A percentile compares a stretch with the other conserved stretches of the same genome.
phyloP scores from a whole-genome alignment of 164 flowering plant species.

The Litsea cubeba region DNA sequence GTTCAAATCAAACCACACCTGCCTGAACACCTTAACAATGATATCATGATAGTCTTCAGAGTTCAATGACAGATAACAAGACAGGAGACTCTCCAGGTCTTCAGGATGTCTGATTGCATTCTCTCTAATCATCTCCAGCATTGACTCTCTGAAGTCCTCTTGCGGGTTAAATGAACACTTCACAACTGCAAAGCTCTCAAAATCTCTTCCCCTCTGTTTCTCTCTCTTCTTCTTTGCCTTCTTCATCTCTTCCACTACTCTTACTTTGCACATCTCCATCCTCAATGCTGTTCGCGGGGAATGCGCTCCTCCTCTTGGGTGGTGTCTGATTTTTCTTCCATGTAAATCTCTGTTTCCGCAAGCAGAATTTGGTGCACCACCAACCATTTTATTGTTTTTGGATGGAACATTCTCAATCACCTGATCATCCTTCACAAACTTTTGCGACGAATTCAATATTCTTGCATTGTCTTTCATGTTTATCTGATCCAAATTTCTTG shows the following conservation, averaged over 20 bases:
- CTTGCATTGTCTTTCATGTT: background rate
- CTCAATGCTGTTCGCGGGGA: constrained; percentile 55
- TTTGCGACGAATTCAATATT: constrained; percentile 11
- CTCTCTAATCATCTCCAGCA: constrained; percentile 86
- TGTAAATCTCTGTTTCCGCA: constrained; percentile 27
- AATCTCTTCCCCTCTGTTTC: constrained; percentile 12
- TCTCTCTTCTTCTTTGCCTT: constrained; percentile 39
- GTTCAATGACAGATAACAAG: constrained; percentile 75
- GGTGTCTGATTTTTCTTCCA: constrained; percentile 29
- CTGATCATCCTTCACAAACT: constrained; percentile 23
- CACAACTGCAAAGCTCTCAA: constrained; percentile 66
- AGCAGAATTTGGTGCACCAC: constrained; percentile 23
- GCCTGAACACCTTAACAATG: constrained; percentile 68
- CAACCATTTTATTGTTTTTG: constrained; percentile 38
- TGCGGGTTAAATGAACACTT: constrained; percentile 65
- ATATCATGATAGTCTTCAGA: constrained; percentile 68
- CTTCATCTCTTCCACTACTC: constrained; percentile 62
- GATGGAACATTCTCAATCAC: constrained; percentile 15
- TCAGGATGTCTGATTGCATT: constrained; percentile 42
- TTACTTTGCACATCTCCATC: constrained; percentile 51
- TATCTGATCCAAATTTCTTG: constrained; percentile 6
- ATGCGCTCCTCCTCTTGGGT: constrained; percentile 29
- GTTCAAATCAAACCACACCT: constrained; percentile 69
- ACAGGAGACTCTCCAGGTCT: constrained; percentile 79
- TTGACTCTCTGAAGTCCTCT: constrained; percentile 78